A percentile compares a stretch with the other conserved stretches of the same genome.
These are phyloP conservation scores for Cordyceps farinosa DNA, from an alignment of 2,329 filamentous ascomycete species.

Conservation along the genomic window DNA sequence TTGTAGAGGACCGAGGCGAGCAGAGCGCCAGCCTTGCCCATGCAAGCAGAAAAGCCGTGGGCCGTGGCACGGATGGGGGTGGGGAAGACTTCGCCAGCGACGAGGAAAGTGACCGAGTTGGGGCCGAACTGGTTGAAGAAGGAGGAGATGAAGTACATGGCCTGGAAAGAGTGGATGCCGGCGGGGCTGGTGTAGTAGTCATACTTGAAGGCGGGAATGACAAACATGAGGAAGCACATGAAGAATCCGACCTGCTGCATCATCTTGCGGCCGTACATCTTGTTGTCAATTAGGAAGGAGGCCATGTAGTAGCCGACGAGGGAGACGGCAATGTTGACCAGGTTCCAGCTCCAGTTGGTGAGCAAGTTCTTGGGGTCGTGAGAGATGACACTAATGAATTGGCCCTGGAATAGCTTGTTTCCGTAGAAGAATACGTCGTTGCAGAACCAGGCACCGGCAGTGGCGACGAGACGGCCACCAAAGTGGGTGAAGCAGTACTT, in stretches of 20 bases:
- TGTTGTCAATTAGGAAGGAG: conserved; percentile 88
- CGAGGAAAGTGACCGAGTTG: conserved; percentile 94
- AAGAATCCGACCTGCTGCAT: conserved; percentile 96
- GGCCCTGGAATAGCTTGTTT: conserved; percentile 93
- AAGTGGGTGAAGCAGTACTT: conserved; percentile 77
- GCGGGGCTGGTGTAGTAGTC: conserved; percentile 70
- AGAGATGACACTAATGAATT: conserved; percentile 83
- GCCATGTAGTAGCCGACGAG: conserved; percentile 87
- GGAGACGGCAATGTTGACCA: conserved; percentile 85
- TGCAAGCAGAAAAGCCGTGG: conserved; percentile 89
- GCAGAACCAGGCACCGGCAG: conserved; percentile 86
- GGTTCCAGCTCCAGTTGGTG: conserved; percentile 86
- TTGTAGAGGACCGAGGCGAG: conserved; percentile 87
- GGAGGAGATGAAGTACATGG: conserved; percentile 96
- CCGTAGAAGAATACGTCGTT: conserved; percentile 99
- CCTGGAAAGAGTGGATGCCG: conserved; percentile 85
- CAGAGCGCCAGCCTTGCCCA: conserved; percentile 85
- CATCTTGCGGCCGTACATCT: conserved; percentile 90
- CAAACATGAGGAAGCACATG: conserved; percentile 89
- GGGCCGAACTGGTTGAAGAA: conserved; percentile 99
- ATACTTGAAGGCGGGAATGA: conserved; percentile 86
- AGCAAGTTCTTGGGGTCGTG: conserved; percentile 68
- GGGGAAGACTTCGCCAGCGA: conserved; percentile 94
- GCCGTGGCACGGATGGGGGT: conserved; percentile 89
- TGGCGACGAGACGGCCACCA: conserved; percentile 80